Conservation (phyloP, 805 yeast genomes). For the Candida loeiensis region DNA sequence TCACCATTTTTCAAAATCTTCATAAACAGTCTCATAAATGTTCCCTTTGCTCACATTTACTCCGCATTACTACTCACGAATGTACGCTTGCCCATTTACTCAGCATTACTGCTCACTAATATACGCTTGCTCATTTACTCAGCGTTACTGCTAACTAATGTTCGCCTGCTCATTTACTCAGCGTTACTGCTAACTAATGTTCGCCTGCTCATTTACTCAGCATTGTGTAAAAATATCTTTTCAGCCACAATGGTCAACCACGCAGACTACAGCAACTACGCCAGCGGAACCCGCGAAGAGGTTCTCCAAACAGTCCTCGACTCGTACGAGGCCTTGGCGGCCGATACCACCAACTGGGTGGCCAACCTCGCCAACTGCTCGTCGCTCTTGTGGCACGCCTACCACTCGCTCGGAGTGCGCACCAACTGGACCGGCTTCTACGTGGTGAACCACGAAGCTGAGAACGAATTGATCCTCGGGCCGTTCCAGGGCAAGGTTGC, state of each 20-base stretch:
- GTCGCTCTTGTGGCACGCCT: conserved; percentile 85
- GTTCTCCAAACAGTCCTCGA: conserved; percentile 54
- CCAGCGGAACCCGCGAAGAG: conserved; percentile 43
- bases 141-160: no score
- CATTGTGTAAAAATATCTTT: not conserved
- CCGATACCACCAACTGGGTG: conserved; percentile 76
- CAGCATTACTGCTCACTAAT: no score
- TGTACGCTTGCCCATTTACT: no score
- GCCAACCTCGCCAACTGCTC: conserved; percentile 84
- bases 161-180: no score
- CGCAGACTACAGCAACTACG: conserved; percentile 69
- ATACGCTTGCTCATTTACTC: no score
- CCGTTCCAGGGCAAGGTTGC: conserved; percentile 98
- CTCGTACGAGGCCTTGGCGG: conserved; percentile 62
- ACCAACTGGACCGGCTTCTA: conserved; percentile 97
- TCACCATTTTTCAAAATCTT: no score
- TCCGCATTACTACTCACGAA: no score
- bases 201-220: not conserved
- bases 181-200: no score
- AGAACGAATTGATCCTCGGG: conserved; percentile 61
- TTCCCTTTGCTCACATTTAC: no score
- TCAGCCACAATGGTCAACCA: conserved; percentile 36
- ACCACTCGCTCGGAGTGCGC: conserved; percentile 51
- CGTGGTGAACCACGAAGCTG: conserved; percentile 41
- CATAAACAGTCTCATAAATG: no score